Evolutionary conservation across 2,329 filamentous ascomycete species (phyloP).

Genomic region (Zasmidium cellare): DNA sequence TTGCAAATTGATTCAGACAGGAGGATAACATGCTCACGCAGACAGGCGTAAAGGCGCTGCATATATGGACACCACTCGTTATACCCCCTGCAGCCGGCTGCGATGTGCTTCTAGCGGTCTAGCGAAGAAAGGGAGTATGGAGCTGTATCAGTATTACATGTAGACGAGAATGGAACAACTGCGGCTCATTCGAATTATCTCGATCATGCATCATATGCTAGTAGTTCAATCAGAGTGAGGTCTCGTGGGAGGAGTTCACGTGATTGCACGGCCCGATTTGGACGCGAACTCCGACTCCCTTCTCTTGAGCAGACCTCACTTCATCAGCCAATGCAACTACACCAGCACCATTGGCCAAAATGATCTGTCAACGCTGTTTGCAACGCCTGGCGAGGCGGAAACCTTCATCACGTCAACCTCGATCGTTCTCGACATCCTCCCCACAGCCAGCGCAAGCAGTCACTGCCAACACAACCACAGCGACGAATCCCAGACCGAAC

Average conservation of each 20-base stretch:
- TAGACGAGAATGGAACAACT: constrained; percentile 1
- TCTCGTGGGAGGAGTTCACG: too few species aligned
- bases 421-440: constrained; percentile 17
- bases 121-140: background rate
- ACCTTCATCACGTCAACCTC: constrained; percentile 2
- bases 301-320: background rate
- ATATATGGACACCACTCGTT: constrained; percentile 18
- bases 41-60: constrained; percentile 9
- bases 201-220: too few species aligned
- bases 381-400: constrained; percentile 24
- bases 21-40: constrained; percentile 13
- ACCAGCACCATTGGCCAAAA: constrained; percentile 7
- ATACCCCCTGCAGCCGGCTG: constrained; percentile 24
- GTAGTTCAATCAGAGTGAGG: too few species aligned
- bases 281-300: background rate
- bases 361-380: constrained; percentile 35
- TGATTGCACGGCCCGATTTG: background rate
- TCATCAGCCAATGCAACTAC: background rate
- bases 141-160: constrained; percentile 3
- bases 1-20: constrained; percentile 2
- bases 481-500: constrained; percentile 33
- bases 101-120: background rate
- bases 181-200: background rate
- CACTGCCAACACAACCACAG: constrained; percentile 30
- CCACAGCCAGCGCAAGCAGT: constrained; percentile 24